Evolutionary conservation across 495 filamentous ascomycete species (phyloP).

Genomic region (Hyaloscypha bicolor): DNA sequence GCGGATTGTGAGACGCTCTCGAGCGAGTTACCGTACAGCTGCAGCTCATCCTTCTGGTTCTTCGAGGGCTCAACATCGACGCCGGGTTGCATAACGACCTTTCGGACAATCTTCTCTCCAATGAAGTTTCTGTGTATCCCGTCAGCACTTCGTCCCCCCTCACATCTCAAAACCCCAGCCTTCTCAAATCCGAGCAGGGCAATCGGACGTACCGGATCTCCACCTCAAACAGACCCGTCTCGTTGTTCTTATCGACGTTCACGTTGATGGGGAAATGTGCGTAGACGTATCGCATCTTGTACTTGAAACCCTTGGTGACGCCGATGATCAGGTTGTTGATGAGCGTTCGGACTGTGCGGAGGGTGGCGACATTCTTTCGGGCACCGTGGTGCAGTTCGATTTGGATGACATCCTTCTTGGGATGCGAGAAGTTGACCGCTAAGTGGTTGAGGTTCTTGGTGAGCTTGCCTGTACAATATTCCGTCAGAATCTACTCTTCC

Average conservation of each 20-base stretch:
- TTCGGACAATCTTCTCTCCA: slow-evolving; percentile 98
- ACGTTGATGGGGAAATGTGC: slow-evolving; percentile 99
- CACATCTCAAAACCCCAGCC: not conserved
- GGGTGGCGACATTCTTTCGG: slow-evolving; percentile 95
- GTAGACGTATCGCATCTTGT: slow-evolving; percentile 99
- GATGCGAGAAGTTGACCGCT: slow-evolving; percentile 89
- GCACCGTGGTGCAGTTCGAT: slow-evolving; percentile 97
- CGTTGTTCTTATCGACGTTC: slow-evolving; percentile 94
- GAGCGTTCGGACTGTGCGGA: slow-evolving; percentile 94
- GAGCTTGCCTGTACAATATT: slow-evolving; percentile 70
- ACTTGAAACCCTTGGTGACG: slow-evolving; percentile 98
- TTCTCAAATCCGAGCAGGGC: slow-evolving; percentile 12
- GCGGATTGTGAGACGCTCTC: slow-evolving; percentile 97
- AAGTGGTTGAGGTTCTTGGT: slow-evolving; percentile 94
- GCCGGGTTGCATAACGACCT: slow-evolving; percentile 82
- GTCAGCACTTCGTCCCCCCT: slow-evolving; percentile 35
- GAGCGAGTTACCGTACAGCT: slow-evolving; percentile 89
- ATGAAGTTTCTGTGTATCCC: slow-evolving; percentile 83
- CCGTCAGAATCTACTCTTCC: slow-evolving; percentile 26
- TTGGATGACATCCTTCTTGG: slow-evolving; percentile 78
- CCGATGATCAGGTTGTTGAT: slow-evolving; percentile 98
- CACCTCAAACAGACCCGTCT: slow-evolving; percentile 85
- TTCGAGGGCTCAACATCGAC: slow-evolving; percentile 87
- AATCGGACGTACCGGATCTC: slow-evolving; percentile 84
- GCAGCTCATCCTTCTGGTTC: slow-evolving; percentile 95